These are phyloP conservation scores for Apiospora sp. DNA, from an alignment of 2,329 filamentous ascomycete species.

Conservation along the genomic window DNA sequence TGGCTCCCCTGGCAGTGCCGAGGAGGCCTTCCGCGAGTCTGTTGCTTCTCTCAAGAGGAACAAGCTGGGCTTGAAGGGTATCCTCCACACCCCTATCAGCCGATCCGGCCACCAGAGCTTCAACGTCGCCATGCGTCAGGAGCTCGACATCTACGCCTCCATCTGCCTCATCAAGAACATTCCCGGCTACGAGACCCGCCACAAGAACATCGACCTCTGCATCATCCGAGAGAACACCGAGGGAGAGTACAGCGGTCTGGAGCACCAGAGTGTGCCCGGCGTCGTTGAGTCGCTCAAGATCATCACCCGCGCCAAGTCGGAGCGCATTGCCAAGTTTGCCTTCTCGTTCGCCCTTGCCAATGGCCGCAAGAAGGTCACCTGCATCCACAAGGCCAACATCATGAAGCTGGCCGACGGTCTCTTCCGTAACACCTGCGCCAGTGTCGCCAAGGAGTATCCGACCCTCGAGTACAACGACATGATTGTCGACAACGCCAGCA, in stretches of 20 bases:
- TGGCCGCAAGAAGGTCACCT: conserved; percentile 98
- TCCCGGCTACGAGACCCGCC: conserved; percentile 95
- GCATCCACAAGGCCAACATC: conserved; percentile 99
- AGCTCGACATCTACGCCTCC: conserved; percentile 99
- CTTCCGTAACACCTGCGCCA: conserved; percentile 97
- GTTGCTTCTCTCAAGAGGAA: conserved; percentile 96
- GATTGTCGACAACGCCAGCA: conserved; percentile 99
- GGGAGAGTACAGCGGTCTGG: conserved; percentile 98
- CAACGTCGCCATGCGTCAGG: conserved; percentile 99
- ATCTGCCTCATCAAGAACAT: conserved; percentile 99
- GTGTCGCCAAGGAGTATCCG: conserved; percentile 92
- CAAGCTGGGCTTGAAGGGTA: conserved; percentile 99
- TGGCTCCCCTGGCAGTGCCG: conserved; percentile 80
- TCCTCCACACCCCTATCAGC: conserved; percentile 96
- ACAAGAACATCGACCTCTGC: conserved; percentile 96
- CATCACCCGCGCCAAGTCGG: conserved; percentile 98
- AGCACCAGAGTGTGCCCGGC: conserved; percentile 96
- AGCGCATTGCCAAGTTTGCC: conserved; percentile 98
- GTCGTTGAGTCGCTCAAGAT: conserved; percentile 99
- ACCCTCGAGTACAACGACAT: conserved; percentile 97
- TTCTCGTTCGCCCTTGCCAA: conserved; percentile 98
- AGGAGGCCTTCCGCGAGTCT: conserved; percentile 94
- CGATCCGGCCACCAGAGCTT: conserved; percentile 98
- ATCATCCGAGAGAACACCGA: conserved; percentile 99
- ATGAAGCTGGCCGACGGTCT: conserved; percentile 99